phyloP scores from a whole-genome alignment of 805 yeast genomes.

The Teunomyces atbi region DNA sequence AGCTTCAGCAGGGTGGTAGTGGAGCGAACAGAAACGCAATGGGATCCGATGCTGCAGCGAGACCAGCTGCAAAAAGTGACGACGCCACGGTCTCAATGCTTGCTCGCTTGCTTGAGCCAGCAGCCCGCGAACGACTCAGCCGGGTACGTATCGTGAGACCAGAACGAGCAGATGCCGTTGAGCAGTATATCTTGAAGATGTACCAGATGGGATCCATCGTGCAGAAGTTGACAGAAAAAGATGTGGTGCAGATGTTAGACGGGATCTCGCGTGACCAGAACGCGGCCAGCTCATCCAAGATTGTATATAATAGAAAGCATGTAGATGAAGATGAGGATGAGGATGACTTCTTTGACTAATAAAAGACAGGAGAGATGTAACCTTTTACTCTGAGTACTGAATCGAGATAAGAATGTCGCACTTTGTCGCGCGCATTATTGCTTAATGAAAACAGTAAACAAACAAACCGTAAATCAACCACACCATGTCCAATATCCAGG shows the following conservation, averaged over 20 bases:
- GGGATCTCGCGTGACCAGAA: constrained; percentile 75
- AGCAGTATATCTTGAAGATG: constrained; percentile 69
- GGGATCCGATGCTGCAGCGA: constrained; percentile 10
- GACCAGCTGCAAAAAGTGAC: constrained; percentile 20
- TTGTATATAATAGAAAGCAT: constrained; percentile 38
- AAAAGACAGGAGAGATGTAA: no score
- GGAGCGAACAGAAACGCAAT: constrained; percentile 6
- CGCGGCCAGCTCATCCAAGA: constrained; percentile 58
- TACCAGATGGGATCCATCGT: constrained; percentile 74
- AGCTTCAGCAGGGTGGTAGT: constrained; percentile 64
- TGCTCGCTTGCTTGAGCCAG: constrained; percentile 72
- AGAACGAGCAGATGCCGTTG: constrained; percentile 87
- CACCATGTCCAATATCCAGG: constrained; percentile 44
- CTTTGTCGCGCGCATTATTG: neutral
- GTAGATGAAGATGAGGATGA: constrained; percentile 11
- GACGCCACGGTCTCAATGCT: constrained; percentile 45
- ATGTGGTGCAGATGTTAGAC: constrained; percentile 78
- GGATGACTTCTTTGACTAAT: constrained; percentile 14
- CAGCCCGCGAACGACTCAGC: constrained; percentile 83
- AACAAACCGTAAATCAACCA: constrained; percentile 3
- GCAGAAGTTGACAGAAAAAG: constrained; percentile 74
- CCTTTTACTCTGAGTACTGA: no score
- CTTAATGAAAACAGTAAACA: neutral
- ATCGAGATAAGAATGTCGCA: neutral
- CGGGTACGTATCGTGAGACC: constrained; percentile 87